These are phyloP conservation scores for Alternaria ethzedia DNA, from an alignment of 2,329 filamentous ascomycete species.

Conservation along the genomic window DNA sequence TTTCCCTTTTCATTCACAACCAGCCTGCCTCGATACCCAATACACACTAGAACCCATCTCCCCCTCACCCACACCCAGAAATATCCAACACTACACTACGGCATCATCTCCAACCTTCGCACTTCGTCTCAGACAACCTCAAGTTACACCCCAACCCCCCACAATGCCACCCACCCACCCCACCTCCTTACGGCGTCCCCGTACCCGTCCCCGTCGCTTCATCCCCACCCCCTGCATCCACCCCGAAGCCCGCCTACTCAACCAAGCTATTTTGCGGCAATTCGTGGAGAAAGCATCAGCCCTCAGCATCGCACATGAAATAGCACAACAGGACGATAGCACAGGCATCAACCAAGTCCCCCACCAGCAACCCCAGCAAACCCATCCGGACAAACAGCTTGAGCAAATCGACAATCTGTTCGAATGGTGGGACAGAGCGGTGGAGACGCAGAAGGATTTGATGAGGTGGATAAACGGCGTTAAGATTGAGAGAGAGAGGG, in stretches of 20 bases:
- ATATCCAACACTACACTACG: neutral
- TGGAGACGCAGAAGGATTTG: neutral
- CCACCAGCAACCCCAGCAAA: neutral
- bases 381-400: rapidly evolving
- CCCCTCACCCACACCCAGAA: neutral
- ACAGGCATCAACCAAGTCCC: neutral
- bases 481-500: neutral
- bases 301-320: rapidly evolving
- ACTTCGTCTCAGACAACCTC: neutral
- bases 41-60: too few relatives aligned
- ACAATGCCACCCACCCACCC: neutral
- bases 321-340: neutral
- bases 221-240: neutral
- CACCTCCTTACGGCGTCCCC: neutral
- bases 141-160: too few relatives aligned
- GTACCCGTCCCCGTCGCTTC: neutral
- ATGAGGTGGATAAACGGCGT: neutral
- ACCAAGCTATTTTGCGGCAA: neutral
- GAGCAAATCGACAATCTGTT: rapidly evolving
- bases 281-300: too few relatives aligned
- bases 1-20: neutral
- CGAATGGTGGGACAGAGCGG: neutral
- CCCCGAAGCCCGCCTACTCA: neutral
- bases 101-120: neutral
- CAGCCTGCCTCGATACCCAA: neutral